Evolutionary conservation across 257 asterid species (phyloP), one percentile per base, ranked within the genome.

Genomic region (Solanum paucissectum): DNA sequence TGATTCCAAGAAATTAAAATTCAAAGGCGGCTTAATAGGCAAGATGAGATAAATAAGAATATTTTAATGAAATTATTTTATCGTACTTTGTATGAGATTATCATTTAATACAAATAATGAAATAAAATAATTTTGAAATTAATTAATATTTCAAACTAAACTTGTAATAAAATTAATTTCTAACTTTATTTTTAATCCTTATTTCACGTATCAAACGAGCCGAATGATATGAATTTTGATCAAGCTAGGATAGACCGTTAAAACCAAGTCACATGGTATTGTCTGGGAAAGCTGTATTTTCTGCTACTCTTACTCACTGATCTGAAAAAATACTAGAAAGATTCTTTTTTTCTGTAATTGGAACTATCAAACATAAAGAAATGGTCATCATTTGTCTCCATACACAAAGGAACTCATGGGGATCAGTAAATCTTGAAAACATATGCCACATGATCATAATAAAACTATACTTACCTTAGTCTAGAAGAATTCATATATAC

Each of bases 231-330:
- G 27, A 2, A 29, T 49, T 49, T 81, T 79, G 38, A 34, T 85
- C 32, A 34, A 83, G 37, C 40, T 76, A 64, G 86, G 20, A 58
- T 66, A 12, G 60, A 4, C 87, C 71, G 32, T 76, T 76, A 72
- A 76, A 68, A 36, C 38, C 77, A 87, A 49, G 86, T 66, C 90
- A 87, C 92, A 88, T 87, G 89, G 68, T 87, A 7, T 87, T 87
- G 86, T 89, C 83, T 23, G 83, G 83, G 79, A 60, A 83, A 88
- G 88, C 89, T 77, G 91, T 85, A 87, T 87, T 62, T 88, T 82
- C 58, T 86, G 86, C 68, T 73, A 27, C 79, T 29, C 46, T 29
- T 38, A 75, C 75, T 72, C 60, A 58, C 34, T 84, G 46, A 34
- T 74, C 49, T 72, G 77, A 18, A 4, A 72, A 34, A 37, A 62